Percentiles rank a stretch among this genome's conserved stretches.
Conservation (phyloP, 140 eudicot species). For the Artemisia princeps region DNA sequence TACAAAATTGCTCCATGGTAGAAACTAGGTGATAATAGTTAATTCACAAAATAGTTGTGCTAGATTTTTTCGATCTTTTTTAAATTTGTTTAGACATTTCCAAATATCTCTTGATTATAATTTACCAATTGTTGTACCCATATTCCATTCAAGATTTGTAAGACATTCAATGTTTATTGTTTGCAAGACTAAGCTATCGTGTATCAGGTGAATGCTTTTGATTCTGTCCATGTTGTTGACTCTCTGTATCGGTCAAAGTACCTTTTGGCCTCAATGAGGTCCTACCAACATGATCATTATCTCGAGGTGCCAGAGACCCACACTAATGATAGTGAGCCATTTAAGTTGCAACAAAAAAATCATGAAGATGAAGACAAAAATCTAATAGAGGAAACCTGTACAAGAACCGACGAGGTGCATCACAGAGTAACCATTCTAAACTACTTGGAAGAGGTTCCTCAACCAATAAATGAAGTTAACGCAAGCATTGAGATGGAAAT, state of each 20-base stretch:
- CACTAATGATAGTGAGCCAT: constrained; percentile 22
- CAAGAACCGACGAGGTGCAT: constrained; percentile 39
- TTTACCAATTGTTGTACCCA: too few species aligned
- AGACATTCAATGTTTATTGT: too few species aligned
- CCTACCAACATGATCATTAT: constrained; percentile 30
- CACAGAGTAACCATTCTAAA: constrained; percentile 78
- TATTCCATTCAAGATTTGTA: too few species aligned
- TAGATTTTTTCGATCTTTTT: too few species aligned
- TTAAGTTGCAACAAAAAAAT: constrained; percentile 22
- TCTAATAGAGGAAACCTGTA: constrained; percentile 13
- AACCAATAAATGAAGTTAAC: constrained; percentile 27
- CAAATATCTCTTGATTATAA: too few species aligned
- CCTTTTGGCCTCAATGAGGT: constrained; percentile 49
- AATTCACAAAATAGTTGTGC: too few species aligned
- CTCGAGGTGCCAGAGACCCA: constrained; percentile 10
- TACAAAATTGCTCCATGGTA: too few species aligned
- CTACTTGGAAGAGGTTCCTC: constrained; percentile 45
- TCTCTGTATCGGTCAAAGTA: constrained; percentile 74
- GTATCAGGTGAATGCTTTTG: constrained; percentile 60
- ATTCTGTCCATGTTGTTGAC: constrained; percentile 67
- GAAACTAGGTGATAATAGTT: too few species aligned
- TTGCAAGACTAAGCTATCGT: not conserved
- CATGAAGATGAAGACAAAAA: constrained; percentile 22
- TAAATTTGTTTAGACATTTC: too few species aligned
- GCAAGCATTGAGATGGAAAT: constrained; percentile 22